Percentiles rank a stretch among this genome's conserved stretches.
These are phyloP conservation scores for Solanum hybrid DNA, from an alignment of 305 asterid genomes.

Conservation along the genomic window DNA sequence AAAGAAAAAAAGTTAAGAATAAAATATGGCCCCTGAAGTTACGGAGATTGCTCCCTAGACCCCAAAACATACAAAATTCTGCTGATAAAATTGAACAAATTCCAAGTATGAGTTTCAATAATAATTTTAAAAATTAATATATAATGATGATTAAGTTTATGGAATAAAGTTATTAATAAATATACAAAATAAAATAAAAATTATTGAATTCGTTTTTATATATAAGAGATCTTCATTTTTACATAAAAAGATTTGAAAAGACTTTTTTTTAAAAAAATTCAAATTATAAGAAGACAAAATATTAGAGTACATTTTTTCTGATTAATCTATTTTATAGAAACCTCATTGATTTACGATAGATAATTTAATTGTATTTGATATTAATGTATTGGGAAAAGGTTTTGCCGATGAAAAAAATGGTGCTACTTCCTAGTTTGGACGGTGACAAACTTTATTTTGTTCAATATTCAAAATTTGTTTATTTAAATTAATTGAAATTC, in stretches of 20 bases:
- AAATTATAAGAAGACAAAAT: neutral
- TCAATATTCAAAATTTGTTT: neutral
- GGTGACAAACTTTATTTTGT: neutral
- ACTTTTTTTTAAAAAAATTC: too few species aligned
- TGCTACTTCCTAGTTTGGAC: too few species aligned
- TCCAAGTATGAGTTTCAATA: neutral
- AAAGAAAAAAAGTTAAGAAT: neutral
- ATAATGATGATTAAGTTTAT: neutral
- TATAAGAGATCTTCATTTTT: too few species aligned
- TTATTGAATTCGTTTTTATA: too few species aligned
- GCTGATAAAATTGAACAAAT: neutral
- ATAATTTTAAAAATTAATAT: neutral
- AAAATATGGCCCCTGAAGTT: neutral
- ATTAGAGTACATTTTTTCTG: neutral
- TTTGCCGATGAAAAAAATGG: too few species aligned
- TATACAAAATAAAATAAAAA: neutral
- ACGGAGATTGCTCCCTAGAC: neutral
- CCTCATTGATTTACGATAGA: neutral
- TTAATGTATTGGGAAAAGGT: neutral
- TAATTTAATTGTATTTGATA: neutral
- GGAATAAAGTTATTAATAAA: neutral
- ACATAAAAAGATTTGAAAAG: neutral
- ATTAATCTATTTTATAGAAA: neutral
- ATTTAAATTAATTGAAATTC: neutral
- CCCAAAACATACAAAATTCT: neutral